Percentiles rank a stretch among this genome's conserved stretches.
phyloP scores from a whole-genome alignment of 2,329 filamentous ascomycete species.

The Emergomyces orientalis region DNA sequence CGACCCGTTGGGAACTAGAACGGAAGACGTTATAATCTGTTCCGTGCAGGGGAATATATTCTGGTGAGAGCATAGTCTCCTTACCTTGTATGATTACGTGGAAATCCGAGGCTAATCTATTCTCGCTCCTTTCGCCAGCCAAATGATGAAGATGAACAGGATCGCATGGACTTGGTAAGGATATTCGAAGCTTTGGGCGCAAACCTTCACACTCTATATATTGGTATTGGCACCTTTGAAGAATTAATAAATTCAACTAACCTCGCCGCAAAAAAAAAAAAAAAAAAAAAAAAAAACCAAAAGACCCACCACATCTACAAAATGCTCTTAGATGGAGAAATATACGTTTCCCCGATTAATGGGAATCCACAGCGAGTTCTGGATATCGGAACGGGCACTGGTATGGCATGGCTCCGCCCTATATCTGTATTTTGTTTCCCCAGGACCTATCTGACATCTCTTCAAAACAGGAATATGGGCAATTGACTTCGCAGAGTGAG shows the following conservation, averaged over 20 bases:
- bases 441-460: conserved; percentile 16
- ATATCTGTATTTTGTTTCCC: not conserved
- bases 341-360: conserved; percentile 20
- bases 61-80: conserved; percentile 12
- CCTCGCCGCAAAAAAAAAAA: conserved; percentile 15
- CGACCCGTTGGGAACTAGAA: conserved; percentile 13
- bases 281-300: too few species aligned
- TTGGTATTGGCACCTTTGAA: not conserved
- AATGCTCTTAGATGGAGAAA: conserved; percentile 20
- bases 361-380: conserved; percentile 25
- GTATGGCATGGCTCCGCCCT: conserved; percentile 15
- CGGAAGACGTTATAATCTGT: conserved; percentile 21
- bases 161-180: conserved; percentile 25
- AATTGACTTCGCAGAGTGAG: conserved; percentile 32
- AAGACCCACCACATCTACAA: conserved; percentile 24
- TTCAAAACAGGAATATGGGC: conserved; percentile 29
- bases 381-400: conserved; percentile 37
- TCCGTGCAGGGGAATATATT: conserved; percentile 19
- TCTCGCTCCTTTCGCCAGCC: conserved; percentile 16
- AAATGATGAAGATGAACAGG: conserved; percentile 30
- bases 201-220: not conserved
- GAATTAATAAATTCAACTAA: conserved; percentile 9
- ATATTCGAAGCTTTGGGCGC: not conserved
- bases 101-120: not conserved
- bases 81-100: not conserved